Percentiles rank a stretch among this genome's conserved stretches.
phyloP scores from a whole-genome alignment of 805 yeast species.

The Komagataella pseudopastoris region DNA sequence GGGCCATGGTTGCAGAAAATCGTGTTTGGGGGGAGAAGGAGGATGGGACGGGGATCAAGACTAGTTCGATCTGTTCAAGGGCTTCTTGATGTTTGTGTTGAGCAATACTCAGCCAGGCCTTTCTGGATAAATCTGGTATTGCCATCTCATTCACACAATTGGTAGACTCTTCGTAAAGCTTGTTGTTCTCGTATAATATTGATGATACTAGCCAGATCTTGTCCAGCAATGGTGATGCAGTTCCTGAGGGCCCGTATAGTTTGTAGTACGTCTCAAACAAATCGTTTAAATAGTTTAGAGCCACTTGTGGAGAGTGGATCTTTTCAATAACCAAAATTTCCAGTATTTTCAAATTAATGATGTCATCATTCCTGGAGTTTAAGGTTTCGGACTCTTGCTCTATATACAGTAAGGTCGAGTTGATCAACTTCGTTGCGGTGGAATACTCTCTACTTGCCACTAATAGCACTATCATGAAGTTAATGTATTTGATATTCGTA shows the following conservation, averaged over 20 bases:
- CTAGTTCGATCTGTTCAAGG: neutral
- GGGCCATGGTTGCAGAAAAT: neutral
- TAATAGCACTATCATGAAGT: neutral
- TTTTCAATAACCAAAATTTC: neutral
- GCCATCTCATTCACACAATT: neutral
- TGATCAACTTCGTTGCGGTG: neutral
- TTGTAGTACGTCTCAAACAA: neutral
- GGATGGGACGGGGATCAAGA: neutral
- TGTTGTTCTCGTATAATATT: neutral
- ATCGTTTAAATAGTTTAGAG: neutral
- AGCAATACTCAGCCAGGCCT: neutral
- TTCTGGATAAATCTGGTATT: neutral
- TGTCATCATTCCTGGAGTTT: neutral
- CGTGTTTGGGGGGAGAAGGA: neutral
- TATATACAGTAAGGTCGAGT: neutral
- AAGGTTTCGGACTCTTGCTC: neutral
- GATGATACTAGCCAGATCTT: neutral
- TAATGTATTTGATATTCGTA: neutral
- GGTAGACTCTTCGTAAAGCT: neutral
- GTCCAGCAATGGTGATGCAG: neutral
- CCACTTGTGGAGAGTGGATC: neutral
- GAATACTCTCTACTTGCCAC: neutral
- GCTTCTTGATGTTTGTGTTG: neutral
- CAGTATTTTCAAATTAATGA: too few relatives aligned
- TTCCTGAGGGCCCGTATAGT: neutral